Percentiles rank a stretch among this genome's conserved stretches.
Conservation (phyloP, 192 early-diverging fungal genomes). For the Umbelopsis vinacea region DNA sequence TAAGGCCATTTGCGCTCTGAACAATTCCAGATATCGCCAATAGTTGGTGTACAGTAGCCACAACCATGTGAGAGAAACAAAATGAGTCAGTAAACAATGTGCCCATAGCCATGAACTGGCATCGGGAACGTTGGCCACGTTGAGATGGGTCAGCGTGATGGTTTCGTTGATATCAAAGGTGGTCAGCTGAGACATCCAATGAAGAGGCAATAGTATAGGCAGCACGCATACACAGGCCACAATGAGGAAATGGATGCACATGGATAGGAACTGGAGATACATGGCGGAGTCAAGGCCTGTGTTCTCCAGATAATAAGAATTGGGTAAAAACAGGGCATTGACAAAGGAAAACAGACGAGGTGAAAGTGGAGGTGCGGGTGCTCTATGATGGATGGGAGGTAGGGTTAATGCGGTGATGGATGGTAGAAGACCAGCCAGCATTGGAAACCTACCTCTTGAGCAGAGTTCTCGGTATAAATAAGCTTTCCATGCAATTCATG, state of each 20-base stretch:
- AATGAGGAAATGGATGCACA: slow-evolving; percentile 57
- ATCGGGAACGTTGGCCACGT: slow-evolving; percentile 50
- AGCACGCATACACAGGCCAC: slow-evolving; percentile 48
- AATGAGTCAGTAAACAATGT: slow-evolving; percentile 54
- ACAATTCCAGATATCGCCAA: slow-evolving; percentile 56
- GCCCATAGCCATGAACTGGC: slow-evolving; percentile 50
- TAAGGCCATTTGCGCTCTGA: slow-evolving; percentile 36
- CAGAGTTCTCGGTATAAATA: slow-evolving; percentile 51
- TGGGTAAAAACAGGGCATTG: slow-evolving; percentile 40
- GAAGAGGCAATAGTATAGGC: slow-evolving; percentile 53
- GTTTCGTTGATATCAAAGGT: slow-evolving; percentile 31
- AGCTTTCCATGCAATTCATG: slow-evolving; percentile 51
- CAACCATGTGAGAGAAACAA: slow-evolving; percentile 55
- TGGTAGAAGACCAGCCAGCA: too few species aligned
- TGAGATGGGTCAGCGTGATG: slow-evolving; percentile 36
- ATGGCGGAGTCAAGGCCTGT: slow-evolving; percentile 66
- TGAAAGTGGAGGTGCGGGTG: slow-evolving; percentile 53
- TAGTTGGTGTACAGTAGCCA: slow-evolving; percentile 61
- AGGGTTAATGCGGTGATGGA: not conserved
- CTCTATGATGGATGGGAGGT: slow-evolving; percentile 36
- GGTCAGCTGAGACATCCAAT: slow-evolving; percentile 38
- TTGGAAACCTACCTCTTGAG: slow-evolving; percentile 43
- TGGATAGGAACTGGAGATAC: slow-evolving; percentile 64
- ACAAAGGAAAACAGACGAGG: slow-evolving; percentile 56
- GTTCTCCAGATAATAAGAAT: slow-evolving; percentile 53